Base-by-base conservation (phyloP, 75 land plant species). In the Sequoiadendron giganteum region DNA sequence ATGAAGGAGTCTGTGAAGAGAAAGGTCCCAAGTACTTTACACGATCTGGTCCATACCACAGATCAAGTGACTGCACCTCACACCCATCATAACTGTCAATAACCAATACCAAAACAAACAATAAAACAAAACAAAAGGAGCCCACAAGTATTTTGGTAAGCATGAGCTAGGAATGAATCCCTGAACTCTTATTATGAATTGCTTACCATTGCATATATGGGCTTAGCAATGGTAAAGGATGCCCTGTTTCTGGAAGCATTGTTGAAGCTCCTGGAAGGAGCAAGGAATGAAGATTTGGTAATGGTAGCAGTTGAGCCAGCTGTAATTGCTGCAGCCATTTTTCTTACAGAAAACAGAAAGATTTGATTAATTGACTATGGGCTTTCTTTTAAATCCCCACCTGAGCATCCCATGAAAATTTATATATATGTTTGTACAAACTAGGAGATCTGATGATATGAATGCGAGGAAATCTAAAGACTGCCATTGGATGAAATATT, bases 21-120 rank as follows among this genome's bases (percentile, higher is more conserved):
- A 97, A 97, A 16, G 97, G 97, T 36, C 99, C 99, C 93, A 97
- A 90, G 92, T 90, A 97, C 94, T 95, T 97, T 73, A 95, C 94
- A 21, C 97, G 92, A 90, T 95, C 97, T 8, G 96, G 96, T 39
- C 97, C 99, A 92, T 97, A 97, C 96, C 97, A 95, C 73, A 92
- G 83, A 3, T 95, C 95, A 85, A 89, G 90, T 10, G 89, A 77
- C 96, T 93, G 88, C 36, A 58, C 83, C 86, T 56, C 65, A 61
- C 86, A 83, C 5, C n/a, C 72, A 68, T 28, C 8, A 68, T 68
- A 28, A 28, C 30, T 28, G 8, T 68, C 72, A 25, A 25, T 68
- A 6, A 8, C n/a, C 72, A 28, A 28, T 68, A 21, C 30, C 72
- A 28, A 68, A 14, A 52, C 15, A 52, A 52, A 52, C 1, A 49